phyloP scores from a whole-genome alignment of 495 filamentous ascomycete species.

The Neurospora tetraspora region DNA sequence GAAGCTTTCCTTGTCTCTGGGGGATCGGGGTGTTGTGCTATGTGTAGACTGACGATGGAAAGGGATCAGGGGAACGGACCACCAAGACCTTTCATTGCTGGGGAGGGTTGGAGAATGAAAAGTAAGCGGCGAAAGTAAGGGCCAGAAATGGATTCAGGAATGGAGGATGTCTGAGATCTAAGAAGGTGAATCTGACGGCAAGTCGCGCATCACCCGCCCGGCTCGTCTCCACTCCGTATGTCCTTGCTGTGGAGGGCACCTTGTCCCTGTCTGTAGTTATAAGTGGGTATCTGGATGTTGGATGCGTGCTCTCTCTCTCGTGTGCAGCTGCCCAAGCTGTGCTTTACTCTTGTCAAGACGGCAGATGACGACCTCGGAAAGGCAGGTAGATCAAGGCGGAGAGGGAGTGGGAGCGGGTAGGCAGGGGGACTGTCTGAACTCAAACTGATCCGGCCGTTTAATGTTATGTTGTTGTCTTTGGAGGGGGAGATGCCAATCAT shows the following conservation, averaged over 20 bases:
- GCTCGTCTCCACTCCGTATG: slow-evolving; percentile 1
- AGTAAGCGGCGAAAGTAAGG: neutral
- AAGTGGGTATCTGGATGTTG: neutral
- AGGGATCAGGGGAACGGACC: slow-evolving; percentile 18
- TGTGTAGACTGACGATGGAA: slow-evolving; percentile 5
- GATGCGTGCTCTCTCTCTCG: neutral
- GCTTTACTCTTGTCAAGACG: slow-evolving; percentile 6
- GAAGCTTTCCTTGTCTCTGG: slow-evolving; percentile 1
- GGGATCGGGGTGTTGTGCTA: slow-evolving; percentile 5
- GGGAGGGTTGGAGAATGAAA: slow-evolving; percentile 15
- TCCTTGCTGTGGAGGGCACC: neutral
- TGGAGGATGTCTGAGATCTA: slow-evolving; percentile 17
- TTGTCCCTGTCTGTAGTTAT: neutral
- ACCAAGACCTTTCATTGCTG: slow-evolving; percentile 18
- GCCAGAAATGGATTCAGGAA: slow-evolving; percentile 14
- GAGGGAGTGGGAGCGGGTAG: slow-evolving; percentile 6
- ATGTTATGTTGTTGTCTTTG: slow-evolving; percentile 19
- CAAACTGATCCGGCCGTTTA: slow-evolving; percentile 18
- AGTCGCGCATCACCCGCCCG: slow-evolving; percentile 4
- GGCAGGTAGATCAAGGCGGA: neutral
- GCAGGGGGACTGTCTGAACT: slow-evolving; percentile 5
- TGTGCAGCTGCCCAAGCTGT: neutral
- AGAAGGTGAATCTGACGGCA: slow-evolving; percentile 7
- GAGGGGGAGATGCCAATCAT: slow-evolving; percentile 19
- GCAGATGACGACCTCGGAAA: slow-evolving; percentile 8